Evolutionary conservation across 805 yeast species (phyloP).

Genomic region (Kuraishia piskuri): DNA sequence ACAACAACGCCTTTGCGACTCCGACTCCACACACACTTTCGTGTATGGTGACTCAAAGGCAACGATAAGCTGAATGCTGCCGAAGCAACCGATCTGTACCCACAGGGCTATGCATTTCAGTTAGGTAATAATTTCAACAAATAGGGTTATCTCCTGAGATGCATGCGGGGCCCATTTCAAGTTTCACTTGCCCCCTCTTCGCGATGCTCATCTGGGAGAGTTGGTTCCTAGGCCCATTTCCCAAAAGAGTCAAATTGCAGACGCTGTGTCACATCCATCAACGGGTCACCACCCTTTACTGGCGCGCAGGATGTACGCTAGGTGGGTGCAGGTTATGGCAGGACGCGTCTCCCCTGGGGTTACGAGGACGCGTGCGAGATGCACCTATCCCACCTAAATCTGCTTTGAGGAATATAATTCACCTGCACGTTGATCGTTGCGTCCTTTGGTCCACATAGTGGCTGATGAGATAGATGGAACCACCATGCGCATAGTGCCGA

Average conservation of each 20-base stretch:
- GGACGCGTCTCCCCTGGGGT: not conserved
- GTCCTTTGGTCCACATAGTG: not conserved
- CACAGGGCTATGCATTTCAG: not conserved
- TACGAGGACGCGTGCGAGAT: not conserved
- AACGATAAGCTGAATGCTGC: too few relatives aligned
- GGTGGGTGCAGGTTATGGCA: not conserved
- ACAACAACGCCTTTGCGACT: too few relatives aligned
- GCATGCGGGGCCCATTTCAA: not conserved
- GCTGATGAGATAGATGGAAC: not conserved
- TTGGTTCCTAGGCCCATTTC: not conserved
- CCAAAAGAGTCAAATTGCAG: not conserved
- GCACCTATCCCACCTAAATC: not conserved
- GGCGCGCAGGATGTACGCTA: not conserved
- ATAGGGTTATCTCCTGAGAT: not conserved
- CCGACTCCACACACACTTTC: too few relatives aligned
- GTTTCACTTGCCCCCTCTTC: not conserved
- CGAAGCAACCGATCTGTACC: too few relatives aligned
- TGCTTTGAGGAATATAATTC: not conserved
- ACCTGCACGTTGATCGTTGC: not conserved
- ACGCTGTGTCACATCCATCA: not conserved
- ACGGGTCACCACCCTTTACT: too few relatives aligned
- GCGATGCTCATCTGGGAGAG: not conserved
- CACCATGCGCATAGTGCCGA: not conserved
- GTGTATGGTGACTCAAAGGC: too few relatives aligned
- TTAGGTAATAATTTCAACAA: not conserved